phyloP scores from a whole-genome alignment of 2,329 filamentous ascomycete genomes.

The Beauveria australis region DNA sequence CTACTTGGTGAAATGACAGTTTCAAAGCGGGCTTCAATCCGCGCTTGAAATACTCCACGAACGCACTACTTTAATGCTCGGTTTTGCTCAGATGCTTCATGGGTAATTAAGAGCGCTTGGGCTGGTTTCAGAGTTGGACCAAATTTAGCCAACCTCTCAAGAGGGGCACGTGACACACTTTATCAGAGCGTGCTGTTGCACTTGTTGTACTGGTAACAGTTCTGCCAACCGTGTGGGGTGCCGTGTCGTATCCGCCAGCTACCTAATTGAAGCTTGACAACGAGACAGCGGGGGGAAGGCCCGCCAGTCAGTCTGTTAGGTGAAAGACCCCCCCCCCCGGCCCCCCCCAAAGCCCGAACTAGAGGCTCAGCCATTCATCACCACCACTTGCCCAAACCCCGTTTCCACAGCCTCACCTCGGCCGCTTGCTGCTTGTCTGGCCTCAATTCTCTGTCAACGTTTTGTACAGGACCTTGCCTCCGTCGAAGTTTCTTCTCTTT shows the following conservation, averaged over 20 bases:
- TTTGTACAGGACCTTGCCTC: background rate
- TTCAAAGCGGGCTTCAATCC: background rate
- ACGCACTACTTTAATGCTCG: background rate
- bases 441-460: conserved; percentile 1
- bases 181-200: background rate
- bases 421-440: conserved; percentile 1
- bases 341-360: background rate
- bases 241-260: conserved; percentile 2
- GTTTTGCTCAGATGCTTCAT: background rate
- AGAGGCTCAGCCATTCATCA: conserved; percentile 9
- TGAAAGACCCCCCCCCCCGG: background rate
- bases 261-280: background rate
- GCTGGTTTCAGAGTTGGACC: background rate
- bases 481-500: background rate
- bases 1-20: background rate
- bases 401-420: conserved; percentile 16
- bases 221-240: background rate
- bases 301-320: background rate
- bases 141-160: background rate
- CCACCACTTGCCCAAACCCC: conserved; percentile 12
- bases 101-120: background rate
- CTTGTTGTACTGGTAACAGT: background rate
- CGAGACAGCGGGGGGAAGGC: background rate
- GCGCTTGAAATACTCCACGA: background rate
- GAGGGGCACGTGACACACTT: background rate